phyloP scores from a whole-genome alignment of 139 green algal genomes.

The Astrephomene gubernaculifera region DNA sequence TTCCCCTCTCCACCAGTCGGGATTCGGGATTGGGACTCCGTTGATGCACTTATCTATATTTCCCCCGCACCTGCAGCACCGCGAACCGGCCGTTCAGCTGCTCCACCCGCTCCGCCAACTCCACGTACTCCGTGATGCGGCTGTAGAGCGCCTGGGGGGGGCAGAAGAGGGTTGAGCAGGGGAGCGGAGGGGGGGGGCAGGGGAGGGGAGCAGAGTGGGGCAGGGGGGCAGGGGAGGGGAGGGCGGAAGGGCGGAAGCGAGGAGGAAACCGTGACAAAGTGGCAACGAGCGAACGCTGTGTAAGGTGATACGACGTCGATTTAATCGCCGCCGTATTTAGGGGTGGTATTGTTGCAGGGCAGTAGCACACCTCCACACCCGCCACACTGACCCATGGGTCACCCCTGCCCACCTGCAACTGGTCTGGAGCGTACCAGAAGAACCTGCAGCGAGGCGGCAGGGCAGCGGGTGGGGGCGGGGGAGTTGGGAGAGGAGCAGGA shows the following conservation, averaged over 20 bases:
- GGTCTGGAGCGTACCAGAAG: conserved; percentile 73
- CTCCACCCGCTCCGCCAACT: conserved; percentile 65
- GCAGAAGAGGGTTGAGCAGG: background rate
- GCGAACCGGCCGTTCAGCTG: conserved; percentile 65
- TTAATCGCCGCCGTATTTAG: no score
- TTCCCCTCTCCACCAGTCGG: no score
- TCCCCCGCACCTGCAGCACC: conserved; percentile 56
- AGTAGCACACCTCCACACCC: no score
- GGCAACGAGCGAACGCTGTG: no score
- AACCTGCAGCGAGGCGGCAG: conserved; percentile 5
- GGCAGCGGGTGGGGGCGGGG: background rate
- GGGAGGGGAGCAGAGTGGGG: background rate
- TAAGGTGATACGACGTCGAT: no score
- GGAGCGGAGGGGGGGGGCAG: background rate
- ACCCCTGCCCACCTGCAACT: conserved; percentile 38
- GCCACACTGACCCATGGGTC: no score
- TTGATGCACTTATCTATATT: no score
- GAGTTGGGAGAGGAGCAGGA: background rate
- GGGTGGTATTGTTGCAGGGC: no score
- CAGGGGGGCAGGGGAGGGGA: background rate
- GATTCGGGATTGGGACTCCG: no score
- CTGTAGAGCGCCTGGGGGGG: conserved; percentile 26
- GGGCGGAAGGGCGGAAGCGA: no score
- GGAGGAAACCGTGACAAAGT: no score
- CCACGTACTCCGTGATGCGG: conserved; percentile 66